Base-by-base conservation (phyloP, 2,329 filamentous ascomycete genomes). In the Taxawa tesnikishii region DNA sequence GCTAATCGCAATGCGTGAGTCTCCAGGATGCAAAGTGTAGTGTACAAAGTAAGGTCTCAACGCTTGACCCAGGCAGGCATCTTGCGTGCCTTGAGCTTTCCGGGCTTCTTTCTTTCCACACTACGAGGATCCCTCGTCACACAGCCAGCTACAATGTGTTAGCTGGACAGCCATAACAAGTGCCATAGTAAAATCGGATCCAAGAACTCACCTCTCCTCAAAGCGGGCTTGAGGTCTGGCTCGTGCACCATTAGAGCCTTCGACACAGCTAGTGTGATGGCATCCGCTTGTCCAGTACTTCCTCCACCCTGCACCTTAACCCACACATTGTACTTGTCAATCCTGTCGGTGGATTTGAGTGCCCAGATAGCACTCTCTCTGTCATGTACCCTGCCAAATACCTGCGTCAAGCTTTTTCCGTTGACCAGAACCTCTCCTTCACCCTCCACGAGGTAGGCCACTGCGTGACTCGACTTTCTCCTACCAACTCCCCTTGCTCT, bases 271-370 rank as follows among this genome's bases (percentile, higher is more conserved):
- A 98, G 60, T 26, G 88, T 92, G 49, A 96, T 72, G 19, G 90
- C 87, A 60, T 98, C 90, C 6, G 90, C 88, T 60, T 98, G 92
- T 3, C 90, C 90, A 30, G 90, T 98, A 29, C 82, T 80, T 46
- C 90, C 90, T 43, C 90, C 90, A 34, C 90, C 90, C 37, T 72
- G 68, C 3, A 85, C 83, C 30, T 82, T 60, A 32, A 79, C 87
- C 78, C 84, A 98, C 3, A 94, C 75, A 50, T 98, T 98, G 67
- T 98, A 98, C 59, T 94, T 96, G 66, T 94, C 85, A 42, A 93
- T 60, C 41, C 90, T 69, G 26, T 80, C 68, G 15, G 85, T 92
- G 30, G 75, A 70, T 49, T 87, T 84, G 49, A 98, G 60, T 6
- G 88, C 76, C 88, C 88, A 98, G 4, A 94, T 64, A 3, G 83